Evolutionary conservation across 2,329 filamentous ascomycete genomes (phyloP).

Genomic region (Epichloe brachyelytri): DNA sequence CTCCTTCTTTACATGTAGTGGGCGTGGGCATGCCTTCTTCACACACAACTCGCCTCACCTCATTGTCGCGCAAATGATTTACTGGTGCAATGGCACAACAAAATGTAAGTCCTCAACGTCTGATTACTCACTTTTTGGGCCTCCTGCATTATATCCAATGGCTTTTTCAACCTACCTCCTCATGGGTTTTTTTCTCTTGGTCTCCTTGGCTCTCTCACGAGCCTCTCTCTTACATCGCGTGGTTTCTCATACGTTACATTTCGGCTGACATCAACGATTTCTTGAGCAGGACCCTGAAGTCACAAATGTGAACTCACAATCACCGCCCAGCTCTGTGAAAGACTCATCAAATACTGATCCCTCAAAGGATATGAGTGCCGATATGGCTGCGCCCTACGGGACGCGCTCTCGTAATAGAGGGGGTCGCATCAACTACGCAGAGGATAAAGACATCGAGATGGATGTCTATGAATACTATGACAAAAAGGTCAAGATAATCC

Average conservation of each 20-base stretch:
- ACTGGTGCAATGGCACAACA: slow-evolving; percentile 26
- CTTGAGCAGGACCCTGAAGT: slow-evolving; percentile 21
- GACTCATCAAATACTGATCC: slow-evolving; percentile 35
- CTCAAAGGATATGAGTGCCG: slow-evolving; percentile 36
- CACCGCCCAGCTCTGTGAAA: slow-evolving; percentile 28
- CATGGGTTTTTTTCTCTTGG: background rate
- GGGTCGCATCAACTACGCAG: slow-evolving; percentile 88
- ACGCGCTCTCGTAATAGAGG: slow-evolving; percentile 87
- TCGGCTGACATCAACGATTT: background rate
- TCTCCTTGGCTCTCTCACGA: background rate
- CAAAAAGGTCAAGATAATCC: slow-evolving; percentile 37
- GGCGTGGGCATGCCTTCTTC: slow-evolving; percentile 17
- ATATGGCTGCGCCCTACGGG: slow-evolving; percentile 61
- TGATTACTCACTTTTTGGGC: slow-evolving; percentile 2
- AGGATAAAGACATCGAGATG: slow-evolving; percentile 81
- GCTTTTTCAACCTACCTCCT: slow-evolving; percentile 1
- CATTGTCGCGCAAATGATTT: slow-evolving; percentile 22
- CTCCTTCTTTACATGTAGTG: slow-evolving; percentile 7
- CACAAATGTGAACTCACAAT: slow-evolving; percentile 21
- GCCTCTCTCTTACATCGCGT: slow-evolving; percentile 1
- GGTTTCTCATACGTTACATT: background rate
- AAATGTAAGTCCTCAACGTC: slow-evolving; percentile 20
- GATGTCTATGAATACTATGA: slow-evolving; percentile 64
- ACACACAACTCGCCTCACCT: slow-evolving; percentile 17
- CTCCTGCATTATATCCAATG: background rate